These are phyloP conservation scores for Boletales sp. DNA, from an alignment of 768 basidiomycete species.

Conservation along the genomic window DNA sequence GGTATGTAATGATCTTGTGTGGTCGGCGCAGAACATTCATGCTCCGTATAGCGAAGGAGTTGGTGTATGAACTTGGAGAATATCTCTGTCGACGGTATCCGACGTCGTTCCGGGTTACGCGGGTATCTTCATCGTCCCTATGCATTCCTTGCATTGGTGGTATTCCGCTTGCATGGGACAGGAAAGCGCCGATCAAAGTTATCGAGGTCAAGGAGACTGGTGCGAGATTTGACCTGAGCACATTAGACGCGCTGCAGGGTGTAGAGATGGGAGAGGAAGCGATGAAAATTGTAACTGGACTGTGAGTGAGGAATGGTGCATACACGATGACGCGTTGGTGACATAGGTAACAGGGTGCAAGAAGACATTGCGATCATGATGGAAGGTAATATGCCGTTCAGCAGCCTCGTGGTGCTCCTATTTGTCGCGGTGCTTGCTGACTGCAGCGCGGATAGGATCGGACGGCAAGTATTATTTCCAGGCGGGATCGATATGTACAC, in stretches of 20 bases:
- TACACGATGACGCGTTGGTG: slow-evolving; percentile 3
- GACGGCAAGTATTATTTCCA: slow-evolving; percentile 76
- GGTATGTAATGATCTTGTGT: slow-evolving; percentile 11
- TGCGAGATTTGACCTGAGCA: slow-evolving; percentile 48
- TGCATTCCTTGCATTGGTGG: slow-evolving; percentile 18
- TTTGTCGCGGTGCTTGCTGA: slow-evolving; percentile 17
- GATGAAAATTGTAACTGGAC: slow-evolving; percentile 55
- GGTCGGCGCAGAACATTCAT: not conserved
- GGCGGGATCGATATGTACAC: slow-evolving; percentile 62
- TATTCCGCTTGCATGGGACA: slow-evolving; percentile 36
- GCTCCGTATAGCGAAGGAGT: slow-evolving; percentile 53
- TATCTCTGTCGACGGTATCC: slow-evolving; percentile 65
- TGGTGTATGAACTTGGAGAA: slow-evolving; percentile 65
- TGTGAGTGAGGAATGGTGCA: slow-evolving; percentile 42
- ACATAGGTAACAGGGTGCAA: slow-evolving; percentile 39
- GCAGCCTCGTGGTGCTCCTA: slow-evolving; percentile 4
- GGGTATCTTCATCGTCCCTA: slow-evolving; percentile 21
- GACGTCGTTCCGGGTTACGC: slow-evolving; percentile 46
- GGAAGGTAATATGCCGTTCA: slow-evolving; percentile 40
- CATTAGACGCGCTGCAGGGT: slow-evolving; percentile 14
- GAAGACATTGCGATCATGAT: slow-evolving; percentile 60
- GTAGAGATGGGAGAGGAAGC: slow-evolving; percentile 43
- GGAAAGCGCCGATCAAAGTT: slow-evolving; percentile 45
- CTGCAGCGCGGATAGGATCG: slow-evolving; percentile 38
- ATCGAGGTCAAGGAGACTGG: slow-evolving; percentile 50